Base-by-base conservation (phyloP, 2,329 filamentous ascomycete species). In the Akanthomyces lecanii region DNA sequence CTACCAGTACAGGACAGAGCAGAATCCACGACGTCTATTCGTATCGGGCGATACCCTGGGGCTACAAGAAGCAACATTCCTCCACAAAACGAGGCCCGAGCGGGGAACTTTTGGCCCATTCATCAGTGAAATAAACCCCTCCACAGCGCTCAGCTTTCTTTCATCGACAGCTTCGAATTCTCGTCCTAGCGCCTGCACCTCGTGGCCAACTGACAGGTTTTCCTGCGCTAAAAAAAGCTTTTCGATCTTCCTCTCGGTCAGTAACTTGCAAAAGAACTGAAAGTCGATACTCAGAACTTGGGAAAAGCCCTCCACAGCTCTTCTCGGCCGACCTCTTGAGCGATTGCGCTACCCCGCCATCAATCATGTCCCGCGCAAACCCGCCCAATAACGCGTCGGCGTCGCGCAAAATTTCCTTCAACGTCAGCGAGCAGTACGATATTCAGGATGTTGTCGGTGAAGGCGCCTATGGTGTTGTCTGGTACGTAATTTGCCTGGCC, bases 381-480 rank as follows among this genome's bases (percentile, higher is more conserved):
- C 76, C 82, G 68, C 84, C 81, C 71, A 86, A 81, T 75, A 83
- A 82, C 76, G 78, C 82, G 64, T 78, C 82, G 71, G 85, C 85
- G 71, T 89, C 87, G 71, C 86, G 95, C 75, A 99, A 98, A 85
- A 99, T 99, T 76, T 98, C 93, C 63, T 99, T 99, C 88, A 99
- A 99, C 74, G 95, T 99, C 67, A 97, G 93, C 73, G 95, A 99
- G 78, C 95, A 99, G 78, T 99, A 99, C 76, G 95, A 99, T 74
- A 99, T 99, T 69, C 94, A 98, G 77, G 95, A 99, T 88, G 95
- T 99, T 55, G 96, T 99, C 65, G 95, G 95, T 69, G 95, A 99
- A 79, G 95, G 95, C 73, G 95, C 95, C 68, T 99, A 99, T 74
- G 95, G 95, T 76, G 94, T 99, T 68, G 95, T 99, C 69, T 98